A percentile compares a stretch with the other conserved stretches of the same genome.
Conservation (phyloP, 306 rosid genomes). For the Inga leiocalycina region DNA sequence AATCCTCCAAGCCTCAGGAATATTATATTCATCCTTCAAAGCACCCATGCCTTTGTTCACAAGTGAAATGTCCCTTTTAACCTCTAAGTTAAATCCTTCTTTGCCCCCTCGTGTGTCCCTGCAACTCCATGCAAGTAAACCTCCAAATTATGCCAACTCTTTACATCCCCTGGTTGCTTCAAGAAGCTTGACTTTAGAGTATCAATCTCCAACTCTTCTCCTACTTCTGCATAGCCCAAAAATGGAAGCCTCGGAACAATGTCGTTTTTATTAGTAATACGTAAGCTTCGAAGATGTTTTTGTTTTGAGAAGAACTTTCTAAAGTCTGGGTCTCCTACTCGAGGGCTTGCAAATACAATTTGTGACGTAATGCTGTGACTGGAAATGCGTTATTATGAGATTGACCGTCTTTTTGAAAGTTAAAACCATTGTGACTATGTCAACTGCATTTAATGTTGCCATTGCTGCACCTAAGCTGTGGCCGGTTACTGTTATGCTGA, state of each 20-base stretch:
- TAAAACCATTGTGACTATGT: slow-evolving; percentile 54
- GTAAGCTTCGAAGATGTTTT: slow-evolving; percentile 44
- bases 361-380: slow-evolving; percentile 46
- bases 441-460: slow-evolving; percentile 61
- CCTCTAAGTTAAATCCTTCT: slow-evolving; percentile 59
- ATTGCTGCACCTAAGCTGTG: slow-evolving; percentile 86
- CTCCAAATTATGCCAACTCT: slow-evolving; percentile 64
- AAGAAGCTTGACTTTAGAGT: slow-evolving; percentile 50
- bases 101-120: slow-evolving; percentile 58
- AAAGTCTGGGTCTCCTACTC: slow-evolving; percentile 58
- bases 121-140: slow-evolving; percentile 78
- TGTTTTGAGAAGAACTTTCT: slow-evolving; percentile 27
- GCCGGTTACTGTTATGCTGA: slow-evolving; percentile 65
- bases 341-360: slow-evolving; percentile 56
- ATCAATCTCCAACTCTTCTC: slow-evolving; percentile 46
- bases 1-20: slow-evolving; percentile 56
- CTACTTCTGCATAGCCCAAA: slow-evolving; percentile 42
- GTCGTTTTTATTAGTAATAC: slow-evolving; percentile 48
- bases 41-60: slow-evolving; percentile 48
- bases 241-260: slow-evolving; percentile 52
- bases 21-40: slow-evolving; percentile 53
- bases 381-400: slow-evolving; percentile 49
- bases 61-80: slow-evolving; percentile 59
- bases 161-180: slow-evolving; percentile 31
- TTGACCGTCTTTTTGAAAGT: slow-evolving; percentile 31